Percentiles rank a stretch among this genome's conserved stretches.
Conservation (phyloP, 768 basidiomycete species). For the Leucogyrophana mollusca region DNA sequence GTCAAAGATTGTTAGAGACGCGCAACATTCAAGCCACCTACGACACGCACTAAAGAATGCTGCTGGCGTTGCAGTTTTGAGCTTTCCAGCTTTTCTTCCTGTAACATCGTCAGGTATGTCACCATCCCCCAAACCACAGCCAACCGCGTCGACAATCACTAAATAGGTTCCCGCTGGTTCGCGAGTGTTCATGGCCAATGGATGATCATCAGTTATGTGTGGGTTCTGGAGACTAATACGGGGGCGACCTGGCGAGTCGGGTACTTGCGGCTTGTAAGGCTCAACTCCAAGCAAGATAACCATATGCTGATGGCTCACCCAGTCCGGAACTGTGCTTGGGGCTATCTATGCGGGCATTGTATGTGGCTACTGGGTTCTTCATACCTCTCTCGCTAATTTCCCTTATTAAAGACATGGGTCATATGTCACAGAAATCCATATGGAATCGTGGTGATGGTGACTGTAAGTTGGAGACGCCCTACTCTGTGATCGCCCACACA, state of each 20-base stretch:
- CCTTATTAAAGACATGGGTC: conserved; percentile 31
- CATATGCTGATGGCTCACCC: background rate
- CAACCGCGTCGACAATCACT: background rate
- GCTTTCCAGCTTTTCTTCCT: conserved; percentile 43
- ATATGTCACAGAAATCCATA: conserved; percentile 42
- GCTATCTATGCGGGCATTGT: conserved; percentile 33
- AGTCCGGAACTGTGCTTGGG: conserved; percentile 34
- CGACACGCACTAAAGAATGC: conserved; percentile 47
- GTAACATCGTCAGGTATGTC: conserved; percentile 30
- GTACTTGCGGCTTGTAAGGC: conserved; percentile 41
- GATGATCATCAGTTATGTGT: conserved; percentile 50
- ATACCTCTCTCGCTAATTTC: background rate
- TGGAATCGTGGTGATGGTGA: conserved; percentile 38
- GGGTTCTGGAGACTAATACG: conserved; percentile 51
- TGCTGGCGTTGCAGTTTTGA: conserved; percentile 39
- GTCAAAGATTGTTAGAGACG: conserved; percentile 26
- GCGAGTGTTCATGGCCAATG: conserved; percentile 40
- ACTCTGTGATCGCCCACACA: background rate
- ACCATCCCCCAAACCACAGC: too few relatives aligned
- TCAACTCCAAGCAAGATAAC: background rate
- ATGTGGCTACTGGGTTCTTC: conserved; percentile 6
- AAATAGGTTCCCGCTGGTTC: conserved; percentile 39
- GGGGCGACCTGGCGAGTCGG: conserved; percentile 51
- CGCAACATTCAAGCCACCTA: conserved; percentile 41
- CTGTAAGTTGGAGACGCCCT: too few relatives aligned